Conservation (phyloP, 148 eudicot genomes). For the Nepenthes gracilis region DNA sequence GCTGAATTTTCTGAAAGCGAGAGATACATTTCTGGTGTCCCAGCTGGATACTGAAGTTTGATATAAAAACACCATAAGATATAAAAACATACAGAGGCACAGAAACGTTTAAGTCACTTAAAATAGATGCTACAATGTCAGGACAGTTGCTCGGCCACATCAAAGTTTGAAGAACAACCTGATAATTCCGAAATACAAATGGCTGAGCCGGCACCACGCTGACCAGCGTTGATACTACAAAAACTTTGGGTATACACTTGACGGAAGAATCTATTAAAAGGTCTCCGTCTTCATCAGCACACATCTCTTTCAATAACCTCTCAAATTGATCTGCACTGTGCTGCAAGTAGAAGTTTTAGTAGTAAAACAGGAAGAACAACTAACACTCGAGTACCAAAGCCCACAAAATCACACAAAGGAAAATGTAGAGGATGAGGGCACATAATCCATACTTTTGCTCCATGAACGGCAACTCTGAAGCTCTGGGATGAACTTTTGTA, state of each 20-base stretch:
- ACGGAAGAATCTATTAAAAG: conserved; percentile 91
- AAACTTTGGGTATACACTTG: conserved; percentile 79
- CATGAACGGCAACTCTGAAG: conserved; percentile 97
- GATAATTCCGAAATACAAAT: conserved; percentile 94
- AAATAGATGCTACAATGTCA: background rate
- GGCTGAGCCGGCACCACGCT: conserved; percentile 91
- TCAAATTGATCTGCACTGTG: conserved; percentile 99
- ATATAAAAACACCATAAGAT: conserved; percentile 5
- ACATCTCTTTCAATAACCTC: conserved; percentile 90
- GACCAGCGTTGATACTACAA: conserved; percentile 90
- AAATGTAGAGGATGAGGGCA: background rate
- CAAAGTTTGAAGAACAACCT: conserved; percentile 31
- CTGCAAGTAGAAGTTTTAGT: conserved; percentile 44
- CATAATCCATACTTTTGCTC: conserved; percentile 70
- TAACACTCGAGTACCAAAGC: background rate
- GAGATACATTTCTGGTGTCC: conserved; percentile 80
- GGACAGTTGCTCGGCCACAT: background rate
- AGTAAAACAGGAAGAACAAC: background rate
- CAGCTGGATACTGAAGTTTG: conserved; percentile 80
- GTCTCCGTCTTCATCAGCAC: conserved; percentile 95
- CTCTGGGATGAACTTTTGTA: conserved; percentile 98
- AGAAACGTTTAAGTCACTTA: background rate
- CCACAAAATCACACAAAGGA: background rate
- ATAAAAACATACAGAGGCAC: background rate
- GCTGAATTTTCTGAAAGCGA: conserved; percentile 61